A percentile compares a stretch with the other conserved stretches of the same genome.
Conservation (phyloP, 148 eudicot species). For the Oxyria digyna region DNA sequence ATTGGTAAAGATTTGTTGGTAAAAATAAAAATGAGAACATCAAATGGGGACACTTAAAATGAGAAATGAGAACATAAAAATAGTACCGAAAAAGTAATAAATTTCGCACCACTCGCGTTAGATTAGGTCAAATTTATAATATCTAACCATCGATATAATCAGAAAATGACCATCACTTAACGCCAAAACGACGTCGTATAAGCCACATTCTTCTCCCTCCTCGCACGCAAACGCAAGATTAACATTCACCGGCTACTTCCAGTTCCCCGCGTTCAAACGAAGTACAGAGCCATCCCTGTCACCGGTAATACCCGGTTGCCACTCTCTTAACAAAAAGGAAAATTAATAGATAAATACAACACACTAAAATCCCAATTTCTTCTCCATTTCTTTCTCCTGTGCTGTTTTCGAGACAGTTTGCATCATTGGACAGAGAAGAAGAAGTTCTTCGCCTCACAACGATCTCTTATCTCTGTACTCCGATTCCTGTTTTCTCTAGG, state of each 20-base stretch:
- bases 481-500: background rate
- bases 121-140: background rate
- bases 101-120: background rate
- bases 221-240: conserved; percentile 1
- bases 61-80: no score
- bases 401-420: conserved; percentile 6
- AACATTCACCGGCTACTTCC: background rate
- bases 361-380: conserved; percentile 4
- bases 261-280: background rate
- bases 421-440: conserved; percentile 6
- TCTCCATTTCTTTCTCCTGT: background rate
- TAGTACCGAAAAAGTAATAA: no score
- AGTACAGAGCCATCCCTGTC: background rate
- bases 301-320: conserved; percentile 5
- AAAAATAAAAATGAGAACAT: no score
- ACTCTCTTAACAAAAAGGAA: background rate
- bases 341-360: background rate
- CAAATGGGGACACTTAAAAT: no score
- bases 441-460: conserved; percentile 1
- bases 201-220: background rate
- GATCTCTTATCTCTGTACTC: conserved; percentile 1
- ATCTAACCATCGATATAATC: no score
- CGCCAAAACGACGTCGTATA: background rate
- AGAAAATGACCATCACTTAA: no score
- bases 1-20: no score